Evolutionary conservation across 345 rosid species (phyloP).

Genomic region (Turritis glabra): DNA sequence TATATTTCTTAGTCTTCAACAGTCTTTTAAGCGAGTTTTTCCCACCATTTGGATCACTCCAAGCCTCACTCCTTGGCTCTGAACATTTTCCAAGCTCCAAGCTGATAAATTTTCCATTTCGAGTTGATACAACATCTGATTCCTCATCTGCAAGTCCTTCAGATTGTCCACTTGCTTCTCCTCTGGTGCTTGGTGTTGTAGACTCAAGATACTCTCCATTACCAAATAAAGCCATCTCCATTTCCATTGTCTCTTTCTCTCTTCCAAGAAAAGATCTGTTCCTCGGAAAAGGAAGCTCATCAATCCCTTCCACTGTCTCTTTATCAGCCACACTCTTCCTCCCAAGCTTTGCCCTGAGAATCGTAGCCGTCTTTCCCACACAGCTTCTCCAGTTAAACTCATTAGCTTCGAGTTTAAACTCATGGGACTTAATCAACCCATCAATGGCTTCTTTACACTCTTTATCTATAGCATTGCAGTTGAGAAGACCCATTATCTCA

Average conservation of each 20-base stretch:
- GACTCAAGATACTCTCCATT: conserved; percentile 50
- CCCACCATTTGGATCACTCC: conserved; percentile 56
- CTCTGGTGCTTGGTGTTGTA: conserved; percentile 48
- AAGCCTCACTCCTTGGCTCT: conserved; percentile 62
- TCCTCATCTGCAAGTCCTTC: conserved; percentile 84
- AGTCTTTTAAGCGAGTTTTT: conserved; percentile 65
- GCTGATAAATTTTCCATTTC: conserved; percentile 62
- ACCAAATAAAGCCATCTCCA: conserved; percentile 76
- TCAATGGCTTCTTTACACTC: conserved; percentile 85
- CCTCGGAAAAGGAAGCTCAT: conserved; percentile 77
- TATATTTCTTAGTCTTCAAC: conserved; percentile 66
- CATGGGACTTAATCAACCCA: conserved; percentile 68
- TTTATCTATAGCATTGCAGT: conserved; percentile 65
- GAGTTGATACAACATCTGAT: conserved; percentile 46
- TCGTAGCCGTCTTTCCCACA: conserved; percentile 52
- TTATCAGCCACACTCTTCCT: conserved; percentile 67
- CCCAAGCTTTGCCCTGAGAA: conserved; percentile 73
- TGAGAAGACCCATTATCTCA: conserved; percentile 59
- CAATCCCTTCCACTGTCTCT: conserved; percentile 49
- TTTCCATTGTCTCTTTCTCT: conserved; percentile 72
- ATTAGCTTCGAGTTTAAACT: conserved; percentile 76
- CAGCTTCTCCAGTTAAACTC: conserved; percentile 86
- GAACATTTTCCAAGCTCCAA: conserved; percentile 72
- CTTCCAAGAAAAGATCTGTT: conserved; percentile 74
- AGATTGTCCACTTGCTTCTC: conserved; percentile 76